Conservation (phyloP, 2,329 filamentous ascomycete genomes). For the Gyromitra esculenta region DNA sequence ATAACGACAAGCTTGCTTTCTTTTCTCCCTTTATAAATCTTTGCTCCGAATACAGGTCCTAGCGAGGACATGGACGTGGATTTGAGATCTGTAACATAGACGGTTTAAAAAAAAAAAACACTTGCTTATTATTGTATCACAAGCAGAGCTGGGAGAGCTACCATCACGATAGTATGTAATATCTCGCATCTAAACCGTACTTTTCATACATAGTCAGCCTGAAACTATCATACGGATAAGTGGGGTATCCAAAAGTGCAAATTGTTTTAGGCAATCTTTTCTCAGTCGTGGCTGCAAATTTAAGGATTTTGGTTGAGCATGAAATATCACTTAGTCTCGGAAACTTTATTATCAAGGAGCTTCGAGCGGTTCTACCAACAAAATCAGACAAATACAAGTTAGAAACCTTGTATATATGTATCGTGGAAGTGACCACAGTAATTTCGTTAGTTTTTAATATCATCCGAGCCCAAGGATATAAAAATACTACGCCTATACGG, state of each 20-base stretch:
- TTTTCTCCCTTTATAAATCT: constrained; percentile 23
- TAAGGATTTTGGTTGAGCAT: neutral
- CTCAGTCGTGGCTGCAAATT: neutral
- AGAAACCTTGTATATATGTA: neutral
- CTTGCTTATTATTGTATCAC: constrained; percentile 27
- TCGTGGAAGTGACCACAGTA: neutral
- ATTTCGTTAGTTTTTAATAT: neutral
- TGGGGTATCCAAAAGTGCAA: neutral
- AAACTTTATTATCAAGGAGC: neutral
- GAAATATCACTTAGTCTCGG: neutral
- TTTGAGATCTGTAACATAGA: constrained; percentile 44
- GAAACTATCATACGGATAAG: neutral
- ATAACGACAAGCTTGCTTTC: constrained; percentile 23
- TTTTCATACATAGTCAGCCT: neutral
- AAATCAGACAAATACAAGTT: neutral
- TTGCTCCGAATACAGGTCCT: constrained; percentile 18
- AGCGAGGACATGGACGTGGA: constrained; percentile 5
- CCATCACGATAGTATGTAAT: neutral
- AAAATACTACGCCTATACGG: neutral
- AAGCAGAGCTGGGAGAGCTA: neutral
- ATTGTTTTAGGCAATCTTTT: neutral
- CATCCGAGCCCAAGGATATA: neutral
- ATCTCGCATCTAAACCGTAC: neutral
- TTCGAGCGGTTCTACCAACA: neutral
- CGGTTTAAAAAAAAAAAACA: neutral